Base-by-base conservation (phyloP, 2,329 filamentous ascomycete genomes). In the Colletotrichum graminicola region DNA sequence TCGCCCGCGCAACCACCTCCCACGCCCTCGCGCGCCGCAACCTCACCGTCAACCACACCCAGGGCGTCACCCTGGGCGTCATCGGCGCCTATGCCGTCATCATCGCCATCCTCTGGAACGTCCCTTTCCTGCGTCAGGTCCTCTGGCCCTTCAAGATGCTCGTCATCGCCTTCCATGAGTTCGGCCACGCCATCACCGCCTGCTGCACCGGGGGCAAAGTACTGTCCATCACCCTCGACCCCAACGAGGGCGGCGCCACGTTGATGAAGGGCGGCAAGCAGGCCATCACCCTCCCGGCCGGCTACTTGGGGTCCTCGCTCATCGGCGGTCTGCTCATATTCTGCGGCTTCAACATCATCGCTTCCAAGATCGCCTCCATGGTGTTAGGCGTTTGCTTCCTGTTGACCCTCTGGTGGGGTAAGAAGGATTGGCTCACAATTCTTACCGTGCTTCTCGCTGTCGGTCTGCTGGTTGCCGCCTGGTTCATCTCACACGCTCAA, bases 81-180 rank as follows among this genome's bases (percentile, higher is more conserved):
- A 93, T 94, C 75, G 91, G 81, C 11, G 90, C 85, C 45, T 94
- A 94, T 80, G 86, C 92, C 2, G 92, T 77, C 23, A 86, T 87
- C 57, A 95, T 95, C 74, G 92, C 92, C 5, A 84, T 95, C 52
- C 83, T 95, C 4, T 95, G 93, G 93, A 94, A 94, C 81, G 80
- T 94, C 1, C 93, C 93, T 1, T 94, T 93, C 79, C 81, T 95
- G n/a, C 86, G 89, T 67, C 92, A 89, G 86, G 85, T 91, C 1
- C 82, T 95, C 45, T 95, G 92, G 92, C 93, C 93, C 5, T 94
- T 95, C 84, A 95, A 95, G 83, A 94, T 94, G 92, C 87, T 95
- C 26, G 92, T 93, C 62, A 94, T 95, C 74, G 93, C 93, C 47
- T 95, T 94, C 80, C 93, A 95, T 81, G 93, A 95, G 75, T 91